Evolutionary conservation across 208 protist genomes (phyloP), one percentile per base, ranked within the genome.

Genomic region (Acanthamoeba comandoni): DNA sequence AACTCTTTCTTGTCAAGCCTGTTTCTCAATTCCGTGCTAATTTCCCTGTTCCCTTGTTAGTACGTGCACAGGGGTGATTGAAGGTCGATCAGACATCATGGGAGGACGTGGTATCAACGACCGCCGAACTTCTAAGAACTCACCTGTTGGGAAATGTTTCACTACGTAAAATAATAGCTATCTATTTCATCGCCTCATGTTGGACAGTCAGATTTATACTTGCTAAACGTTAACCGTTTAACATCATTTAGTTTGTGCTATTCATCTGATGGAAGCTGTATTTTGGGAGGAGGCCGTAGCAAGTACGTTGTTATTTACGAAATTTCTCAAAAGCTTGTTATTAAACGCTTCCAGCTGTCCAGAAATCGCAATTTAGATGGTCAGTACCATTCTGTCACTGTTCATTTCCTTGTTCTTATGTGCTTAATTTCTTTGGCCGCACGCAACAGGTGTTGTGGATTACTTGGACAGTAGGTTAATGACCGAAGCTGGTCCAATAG

Each of bases 261-360:
- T n/a, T 95, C 94, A 17, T 92, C 96, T 2, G 96, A 97, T 80
- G 95, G 95, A 11, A 4, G 39, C 24, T 94, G 53, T 79, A 9
- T 97, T 0, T 82, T 97, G 39, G 95, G 94, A 7, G 93, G 94
- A 65, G 96, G 96, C 58, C 60, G 94, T 22, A 92, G 62, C 43
- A 95, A 96, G 51, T 96, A 91, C 51, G 92, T 97, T 5, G 97
- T 95, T 51, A 95, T 97, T 26, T 97, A 97, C 84, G 64, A 95
- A 43, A 87, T 96, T 0, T 31, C 86, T 1, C 85, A 96, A 52
- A 71, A 85, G 15, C 58, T 95, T 22, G 90, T 97, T 0, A 2
- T 97, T 11, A 94, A 88, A 57, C 11, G 65, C 24, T 96, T 95
- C 80, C 60, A 93, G 67, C 86, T 96, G 29, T 91, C 92, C 3